Percentiles rank a stretch among this genome's conserved stretches.
These are phyloP conservation scores for Trichoderma sp. DNA, from an alignment of 2,329 filamentous ascomycete species.

Conservation along the genomic window DNA sequence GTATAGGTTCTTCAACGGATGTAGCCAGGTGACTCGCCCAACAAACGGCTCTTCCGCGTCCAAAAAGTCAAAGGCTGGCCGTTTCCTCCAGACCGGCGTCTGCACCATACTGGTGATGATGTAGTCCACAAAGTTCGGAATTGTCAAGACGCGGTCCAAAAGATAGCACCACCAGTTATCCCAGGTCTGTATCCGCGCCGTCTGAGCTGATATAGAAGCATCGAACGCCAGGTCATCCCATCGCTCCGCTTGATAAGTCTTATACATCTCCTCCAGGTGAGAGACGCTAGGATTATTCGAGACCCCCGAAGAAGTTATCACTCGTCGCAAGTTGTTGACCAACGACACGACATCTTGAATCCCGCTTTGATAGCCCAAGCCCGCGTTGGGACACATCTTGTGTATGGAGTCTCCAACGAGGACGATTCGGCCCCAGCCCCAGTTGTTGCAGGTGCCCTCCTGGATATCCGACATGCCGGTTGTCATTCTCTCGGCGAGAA, in stretches of 20 bases:
- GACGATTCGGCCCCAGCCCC: slow-evolving; percentile 42
- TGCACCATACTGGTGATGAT: background rate
- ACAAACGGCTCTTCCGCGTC: slow-evolving; percentile 13
- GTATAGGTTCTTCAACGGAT: slow-evolving; percentile 5
- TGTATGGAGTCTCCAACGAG: slow-evolving; percentile 44
- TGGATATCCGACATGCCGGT: slow-evolving; percentile 42
- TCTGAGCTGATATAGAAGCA: slow-evolving; percentile 5
- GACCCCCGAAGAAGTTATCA: background rate
- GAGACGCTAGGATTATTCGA: background rate
- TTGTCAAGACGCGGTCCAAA: slow-evolving; percentile 32
- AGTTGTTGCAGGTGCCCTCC: slow-evolving; percentile 43
- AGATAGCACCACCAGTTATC: slow-evolving; percentile 35
- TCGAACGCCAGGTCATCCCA: slow-evolving; percentile 30
- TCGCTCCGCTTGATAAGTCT: slow-evolving; percentile 31
- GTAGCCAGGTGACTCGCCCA: background rate
- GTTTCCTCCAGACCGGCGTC: background rate
- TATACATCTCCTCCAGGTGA: slow-evolving; percentile 29
- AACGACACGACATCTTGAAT: slow-evolving; percentile 40
- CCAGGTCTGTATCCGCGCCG: slow-evolving; percentile 37
- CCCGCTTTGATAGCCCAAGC: slow-evolving; percentile 42
- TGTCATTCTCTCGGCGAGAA: slow-evolving; percentile 34
- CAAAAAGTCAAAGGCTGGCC: slow-evolving; percentile 7
- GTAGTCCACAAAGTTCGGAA: background rate
- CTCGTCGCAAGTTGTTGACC: slow-evolving; percentile 35
- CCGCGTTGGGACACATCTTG: slow-evolving; percentile 44